A percentile compares a stretch with the other conserved stretches of the same genome.
Evolutionary conservation across 305 asterid species (phyloP).

Genomic region (Plantago lanceolata): DNA sequence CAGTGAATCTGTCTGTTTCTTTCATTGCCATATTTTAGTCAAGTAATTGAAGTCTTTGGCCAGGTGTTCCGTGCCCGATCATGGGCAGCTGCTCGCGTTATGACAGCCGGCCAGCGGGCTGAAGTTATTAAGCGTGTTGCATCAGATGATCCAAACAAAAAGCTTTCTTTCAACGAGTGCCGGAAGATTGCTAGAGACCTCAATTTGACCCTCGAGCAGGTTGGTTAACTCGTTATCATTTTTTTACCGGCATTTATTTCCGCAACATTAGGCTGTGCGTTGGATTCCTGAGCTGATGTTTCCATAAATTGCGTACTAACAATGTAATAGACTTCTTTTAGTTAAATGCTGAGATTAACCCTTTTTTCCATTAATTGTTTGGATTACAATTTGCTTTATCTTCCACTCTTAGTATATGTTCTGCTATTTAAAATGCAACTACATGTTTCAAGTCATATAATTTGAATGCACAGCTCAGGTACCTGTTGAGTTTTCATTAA

Average conservation of each 20-base stretch:
- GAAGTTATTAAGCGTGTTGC: conserved; percentile 60
- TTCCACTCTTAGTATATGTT: conserved; percentile 2
- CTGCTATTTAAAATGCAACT: conserved; percentile 1
- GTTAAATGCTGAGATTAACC: conserved; percentile 4
- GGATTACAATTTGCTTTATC: background rate
- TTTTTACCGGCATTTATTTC: conserved; percentile 12
- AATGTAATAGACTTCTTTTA: conserved; percentile 25
- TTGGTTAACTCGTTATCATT: conserved; percentile 34
- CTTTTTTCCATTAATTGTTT: too few relatives aligned
- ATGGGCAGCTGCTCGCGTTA: conserved; percentile 66
- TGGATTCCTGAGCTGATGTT: conserved; percentile 18
- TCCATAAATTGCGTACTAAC: background rate
- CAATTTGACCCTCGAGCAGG: conserved; percentile 89
- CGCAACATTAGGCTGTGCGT: background rate
- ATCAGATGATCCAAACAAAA: conserved; percentile 47
- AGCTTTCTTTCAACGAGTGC: conserved; percentile 68
- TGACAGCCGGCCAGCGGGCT: conserved; percentile 74
- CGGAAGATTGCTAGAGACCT: conserved; percentile 76
- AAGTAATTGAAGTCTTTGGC: conserved; percentile 21
- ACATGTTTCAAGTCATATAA: conserved; percentile 5
- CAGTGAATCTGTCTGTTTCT: conserved; percentile 11
- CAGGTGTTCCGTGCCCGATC: conserved; percentile 69
- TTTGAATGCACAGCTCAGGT: conserved; percentile 7
- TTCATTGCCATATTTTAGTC: conserved; percentile 3
- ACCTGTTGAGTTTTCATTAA: background rate